These are phyloP conservation scores for Suhomyces choctaworum DNA, from an alignment of 1,139 yeast genomes.

Conservation along the genomic window DNA sequence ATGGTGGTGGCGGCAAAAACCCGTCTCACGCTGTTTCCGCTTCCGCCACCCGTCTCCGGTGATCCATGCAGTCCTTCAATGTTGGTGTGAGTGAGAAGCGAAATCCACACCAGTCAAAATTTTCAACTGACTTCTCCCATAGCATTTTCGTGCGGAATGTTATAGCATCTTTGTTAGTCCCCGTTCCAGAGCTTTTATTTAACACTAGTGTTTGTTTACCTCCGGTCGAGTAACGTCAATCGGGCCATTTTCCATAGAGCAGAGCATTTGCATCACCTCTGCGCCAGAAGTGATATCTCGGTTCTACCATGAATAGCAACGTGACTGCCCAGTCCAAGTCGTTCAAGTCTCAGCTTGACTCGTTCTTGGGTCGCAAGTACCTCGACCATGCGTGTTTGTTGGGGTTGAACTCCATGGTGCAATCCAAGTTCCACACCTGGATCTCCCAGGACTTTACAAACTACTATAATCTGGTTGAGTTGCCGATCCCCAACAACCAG, in stretches of 20 bases:
- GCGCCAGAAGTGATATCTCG: too few species aligned
- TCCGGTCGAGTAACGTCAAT: too few species aligned
- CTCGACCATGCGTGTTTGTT: slow-evolving; percentile 47
- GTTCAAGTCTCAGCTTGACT: slow-evolving; percentile 31
- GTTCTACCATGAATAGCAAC: neutral
- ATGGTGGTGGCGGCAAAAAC: too few species aligned
- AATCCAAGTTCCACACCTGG: slow-evolving; percentile 43
- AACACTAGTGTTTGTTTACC: neutral
- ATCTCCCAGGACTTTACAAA: slow-evolving; percentile 34
- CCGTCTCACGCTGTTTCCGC: too few species aligned
- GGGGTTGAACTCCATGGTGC: slow-evolving; percentile 46
- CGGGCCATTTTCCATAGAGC: too few species aligned
- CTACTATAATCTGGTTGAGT: slow-evolving; percentile 19
- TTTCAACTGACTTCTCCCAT: neutral
- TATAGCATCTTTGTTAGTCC: too few species aligned
- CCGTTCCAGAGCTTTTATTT: too few species aligned
- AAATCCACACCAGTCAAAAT: slow-evolving; percentile 1
- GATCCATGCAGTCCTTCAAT: neutral
- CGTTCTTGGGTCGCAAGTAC: slow-evolving; percentile 29
- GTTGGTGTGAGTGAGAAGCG: too few species aligned
- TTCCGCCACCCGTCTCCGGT: too few species aligned
- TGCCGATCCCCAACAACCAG: slow-evolving; percentile 15
- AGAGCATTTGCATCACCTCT: too few species aligned
- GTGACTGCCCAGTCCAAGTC: slow-evolving; percentile 24
- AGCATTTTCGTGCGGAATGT: slow-evolving; percentile 2